Evolutionary conservation across 78 protist genomes (phyloP), one percentile per base, ranked within the genome.

Genomic region (Speleostelium caveatum): DNA sequence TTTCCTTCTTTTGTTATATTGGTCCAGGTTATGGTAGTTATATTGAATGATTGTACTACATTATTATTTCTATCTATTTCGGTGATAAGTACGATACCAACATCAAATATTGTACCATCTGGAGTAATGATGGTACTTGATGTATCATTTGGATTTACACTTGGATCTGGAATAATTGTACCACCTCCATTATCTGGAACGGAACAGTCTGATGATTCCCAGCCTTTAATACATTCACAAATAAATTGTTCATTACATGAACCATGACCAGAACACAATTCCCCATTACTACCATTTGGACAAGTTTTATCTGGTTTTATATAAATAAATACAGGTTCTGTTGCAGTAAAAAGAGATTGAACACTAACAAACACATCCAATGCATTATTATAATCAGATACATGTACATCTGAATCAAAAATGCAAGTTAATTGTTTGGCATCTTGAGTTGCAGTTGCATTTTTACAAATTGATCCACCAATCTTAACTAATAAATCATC

Each of bases 201-300:
- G n/a, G 75, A 69, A 19, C 75, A 69, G 42, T 69, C 75, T 28
- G 42, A 69, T 14, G 53, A 38, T 12, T n/a, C 36, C 12, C 3
- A 69, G 1, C 75, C 75, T 42, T 42, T 42, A 28, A 26, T 45
- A 28, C 75, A 69, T n/a, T 14, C 22, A 42, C 75, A 69, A 28
- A 16, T 42, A 5, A 17, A 1, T 0, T 69, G 5, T 16, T 38
- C 22, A 28, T 38, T 26, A 28, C 75, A 69, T 28, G 1, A 0
- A 28, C 75, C 75, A 69, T 69, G 36, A 32, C 61, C 55, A 38
- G 33, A 45, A 45, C 75, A 69, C 22, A 26, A 49, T 49, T 49
- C 12, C 8, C 55, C 55, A 12, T 49, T 12, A 8, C 12, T 49
- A 12, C 8, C n/a, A n/a, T n/a, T 49, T 49, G 55, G 55, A 49